Conservation (phyloP, 2,329 filamentous ascomycete species). For the Clonostachys solani region DNA sequence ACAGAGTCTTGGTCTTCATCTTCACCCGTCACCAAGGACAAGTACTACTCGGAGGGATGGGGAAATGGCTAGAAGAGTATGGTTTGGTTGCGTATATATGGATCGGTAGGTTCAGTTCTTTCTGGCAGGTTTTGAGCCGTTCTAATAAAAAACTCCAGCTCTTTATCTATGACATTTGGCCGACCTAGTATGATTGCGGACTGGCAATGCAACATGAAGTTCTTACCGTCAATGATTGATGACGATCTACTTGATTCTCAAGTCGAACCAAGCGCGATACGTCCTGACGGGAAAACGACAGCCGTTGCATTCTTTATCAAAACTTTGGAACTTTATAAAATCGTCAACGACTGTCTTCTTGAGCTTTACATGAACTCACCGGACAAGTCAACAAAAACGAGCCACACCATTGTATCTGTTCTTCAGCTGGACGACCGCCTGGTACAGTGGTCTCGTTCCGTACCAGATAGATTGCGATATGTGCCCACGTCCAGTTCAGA, state of each 20-base stretch:
- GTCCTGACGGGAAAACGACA: constrained; percentile 1
- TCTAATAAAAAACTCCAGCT: constrained; percentile 1
- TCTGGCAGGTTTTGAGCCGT: background rate
- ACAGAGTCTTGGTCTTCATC: constrained; percentile 37
- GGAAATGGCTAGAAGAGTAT: constrained; percentile 4
- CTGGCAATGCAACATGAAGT: background rate
- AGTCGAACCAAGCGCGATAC: background rate
- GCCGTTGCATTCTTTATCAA: constrained; percentile 2
- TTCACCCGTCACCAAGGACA: constrained; percentile 7
- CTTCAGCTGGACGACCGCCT: constrained; percentile 1
- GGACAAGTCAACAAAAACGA: background rate
- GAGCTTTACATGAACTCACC: background rate
- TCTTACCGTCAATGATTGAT: constrained; percentile 7
- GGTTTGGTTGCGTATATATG: constrained; percentile 6
- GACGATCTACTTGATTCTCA: constrained; percentile 4
- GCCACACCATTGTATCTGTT: background rate
- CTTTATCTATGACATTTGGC: constrained; percentile 6
- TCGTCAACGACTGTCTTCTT: constrained; percentile 3
- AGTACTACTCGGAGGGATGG: background rate
- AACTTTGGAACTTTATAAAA: constrained; percentile 2
- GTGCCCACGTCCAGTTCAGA: background rate
- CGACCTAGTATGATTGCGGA: constrained; percentile 5
- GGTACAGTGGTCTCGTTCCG: constrained; percentile 1
- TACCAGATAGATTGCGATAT: constrained; percentile 2
- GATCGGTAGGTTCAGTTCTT: constrained; percentile 3